These are phyloP conservation scores for Vanilla planifolia DNA, from an alignment of 106 monocot species.

Conservation along the genomic window DNA sequence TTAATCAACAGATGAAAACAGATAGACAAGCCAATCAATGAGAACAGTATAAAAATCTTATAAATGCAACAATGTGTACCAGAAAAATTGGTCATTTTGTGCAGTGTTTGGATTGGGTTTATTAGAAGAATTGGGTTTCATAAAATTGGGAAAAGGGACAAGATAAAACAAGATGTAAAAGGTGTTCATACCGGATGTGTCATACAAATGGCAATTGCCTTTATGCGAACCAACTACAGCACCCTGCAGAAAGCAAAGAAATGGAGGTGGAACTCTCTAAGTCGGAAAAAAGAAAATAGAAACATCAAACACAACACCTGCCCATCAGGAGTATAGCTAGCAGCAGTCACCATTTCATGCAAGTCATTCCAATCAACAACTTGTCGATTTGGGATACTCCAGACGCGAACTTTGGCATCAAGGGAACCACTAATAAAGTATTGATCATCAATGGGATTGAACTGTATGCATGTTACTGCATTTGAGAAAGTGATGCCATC, in stretches of 20 bases:
- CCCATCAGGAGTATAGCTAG: slow-evolving; percentile 89
- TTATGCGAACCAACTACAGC: slow-evolving; percentile 80
- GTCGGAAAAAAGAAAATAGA: not conserved
- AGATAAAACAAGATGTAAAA: not conserved
- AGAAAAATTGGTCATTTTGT: too few relatives aligned
- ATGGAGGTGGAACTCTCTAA: slow-evolving; percentile 1
- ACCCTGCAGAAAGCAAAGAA: slow-evolving; percentile 34
- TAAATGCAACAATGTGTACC: too few relatives aligned
- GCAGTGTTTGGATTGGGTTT: too few relatives aligned
- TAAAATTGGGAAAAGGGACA: too few relatives aligned
- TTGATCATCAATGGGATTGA: slow-evolving; percentile 85
- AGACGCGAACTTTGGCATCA: slow-evolving; percentile 87
- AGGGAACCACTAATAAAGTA: slow-evolving; percentile 95
- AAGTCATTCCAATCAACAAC: slow-evolving; percentile 97
- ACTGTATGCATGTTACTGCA: slow-evolving; percentile 96
- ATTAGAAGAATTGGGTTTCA: too few relatives aligned
- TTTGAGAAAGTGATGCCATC: slow-evolving; percentile 10
- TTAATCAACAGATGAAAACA: too few relatives aligned
- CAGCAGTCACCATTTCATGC: slow-evolving; percentile 97
- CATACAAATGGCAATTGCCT: slow-evolving; percentile 57
- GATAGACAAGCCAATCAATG: not conserved
- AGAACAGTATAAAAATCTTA: not conserved
- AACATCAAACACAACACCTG: slow-evolving; percentile 40
- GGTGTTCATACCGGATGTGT: slow-evolving; percentile 55
- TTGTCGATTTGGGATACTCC: slow-evolving; percentile 74